A percentile compares a stretch with the other conserved stretches of the same genome.
Evolutionary conservation across 495 filamentous ascomycete species (phyloP).

Genomic region (Daldinia caldariorum): DNA sequence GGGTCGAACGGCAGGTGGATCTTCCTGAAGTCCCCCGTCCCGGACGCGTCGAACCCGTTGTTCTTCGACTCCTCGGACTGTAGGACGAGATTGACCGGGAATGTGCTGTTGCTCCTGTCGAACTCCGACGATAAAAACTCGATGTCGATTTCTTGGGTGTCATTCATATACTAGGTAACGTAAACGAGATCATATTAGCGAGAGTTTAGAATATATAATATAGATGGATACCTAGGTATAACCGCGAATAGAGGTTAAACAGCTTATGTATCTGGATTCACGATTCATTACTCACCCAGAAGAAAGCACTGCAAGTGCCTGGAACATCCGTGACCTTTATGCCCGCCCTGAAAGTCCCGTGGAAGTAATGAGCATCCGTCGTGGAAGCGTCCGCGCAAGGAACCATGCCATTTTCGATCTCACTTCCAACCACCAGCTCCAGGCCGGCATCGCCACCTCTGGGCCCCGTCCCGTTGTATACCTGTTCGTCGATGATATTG

Average conservation of each 20-base stretch:
- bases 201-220: neutral
- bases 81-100: constrained; percentile 75
- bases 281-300: constrained; percentile 64
- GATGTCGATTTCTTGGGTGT: constrained; percentile 83
- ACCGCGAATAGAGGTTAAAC: neutral
- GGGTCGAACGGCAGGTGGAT: constrained; percentile 70
- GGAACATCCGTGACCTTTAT: constrained; percentile 66
- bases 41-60: constrained; percentile 65
- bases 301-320: constrained; percentile 81
- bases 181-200: too few species aligned
- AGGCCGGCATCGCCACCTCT: constrained; percentile 65
- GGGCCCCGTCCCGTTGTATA: constrained; percentile 52
- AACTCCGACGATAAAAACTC: constrained; percentile 75
- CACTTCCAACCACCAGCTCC: constrained; percentile 65
- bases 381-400: constrained; percentile 69
- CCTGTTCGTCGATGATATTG: constrained; percentile 51
- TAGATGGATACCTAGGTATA: neutral
- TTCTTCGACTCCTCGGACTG: constrained; percentile 67
- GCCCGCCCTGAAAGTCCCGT: constrained; percentile 71
- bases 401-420: constrained; percentile 60
- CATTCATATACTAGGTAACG: constrained; percentile 69
- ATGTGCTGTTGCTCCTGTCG: constrained; percentile 54
- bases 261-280: neutral
- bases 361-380: constrained; percentile 65
- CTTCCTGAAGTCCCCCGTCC: constrained; percentile 63